Evolutionary conservation across 1,284 basidiomycete species (phyloP).

Genomic region (Cystobasidium pallidum): DNA sequence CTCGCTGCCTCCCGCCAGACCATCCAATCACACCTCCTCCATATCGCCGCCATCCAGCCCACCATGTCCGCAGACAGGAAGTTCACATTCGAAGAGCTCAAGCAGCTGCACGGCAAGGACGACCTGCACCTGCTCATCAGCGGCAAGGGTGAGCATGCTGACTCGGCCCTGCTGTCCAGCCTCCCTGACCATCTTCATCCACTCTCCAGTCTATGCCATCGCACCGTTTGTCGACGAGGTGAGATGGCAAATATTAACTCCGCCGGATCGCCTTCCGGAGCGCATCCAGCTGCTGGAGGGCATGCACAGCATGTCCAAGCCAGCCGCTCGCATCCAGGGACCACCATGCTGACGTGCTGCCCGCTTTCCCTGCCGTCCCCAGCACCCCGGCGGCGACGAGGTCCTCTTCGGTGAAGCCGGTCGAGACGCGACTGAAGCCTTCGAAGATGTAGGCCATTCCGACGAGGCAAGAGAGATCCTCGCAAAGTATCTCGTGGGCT

Average conservation of each 20-base stretch:
- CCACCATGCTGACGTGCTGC: too few species aligned
- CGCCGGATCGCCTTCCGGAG: not conserved
- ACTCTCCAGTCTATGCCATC: slow-evolving; percentile 80
- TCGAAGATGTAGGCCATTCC: slow-evolving; percentile 99
- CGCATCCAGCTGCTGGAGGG: not conserved
- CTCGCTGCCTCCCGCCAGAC: not conserved
- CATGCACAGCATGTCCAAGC: not conserved
- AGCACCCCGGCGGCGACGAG: slow-evolving; percentile 98
- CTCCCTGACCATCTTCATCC: too few species aligned
- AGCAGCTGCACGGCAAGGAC: slow-evolving; percentile 62
- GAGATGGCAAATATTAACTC: slow-evolving; percentile 51
- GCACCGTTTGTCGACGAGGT: slow-evolving; percentile 97
- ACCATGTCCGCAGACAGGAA: slow-evolving; percentile 34
- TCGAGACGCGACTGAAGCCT: slow-evolving; percentile 96
- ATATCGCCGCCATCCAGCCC: slow-evolving; percentile 18
- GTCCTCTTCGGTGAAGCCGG: slow-evolving; percentile 91
- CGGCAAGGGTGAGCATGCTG: slow-evolving; percentile 64
- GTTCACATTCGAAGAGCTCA: slow-evolving; percentile 44
- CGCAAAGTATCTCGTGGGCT: slow-evolving; percentile 61
- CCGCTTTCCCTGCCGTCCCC: not conserved
- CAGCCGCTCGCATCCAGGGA: not conserved
- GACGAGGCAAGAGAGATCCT: slow-evolving; percentile 94
- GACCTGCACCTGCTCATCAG: slow-evolving; percentile 78
- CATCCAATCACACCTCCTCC: slow-evolving; percentile 9
- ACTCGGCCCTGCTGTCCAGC: too few species aligned